Percentiles rank a stretch among this genome's conserved stretches.
Evolutionary conservation across 2,329 filamentous ascomycete species (phyloP).

Genomic region (Xylariomycetidae sp.): DNA sequence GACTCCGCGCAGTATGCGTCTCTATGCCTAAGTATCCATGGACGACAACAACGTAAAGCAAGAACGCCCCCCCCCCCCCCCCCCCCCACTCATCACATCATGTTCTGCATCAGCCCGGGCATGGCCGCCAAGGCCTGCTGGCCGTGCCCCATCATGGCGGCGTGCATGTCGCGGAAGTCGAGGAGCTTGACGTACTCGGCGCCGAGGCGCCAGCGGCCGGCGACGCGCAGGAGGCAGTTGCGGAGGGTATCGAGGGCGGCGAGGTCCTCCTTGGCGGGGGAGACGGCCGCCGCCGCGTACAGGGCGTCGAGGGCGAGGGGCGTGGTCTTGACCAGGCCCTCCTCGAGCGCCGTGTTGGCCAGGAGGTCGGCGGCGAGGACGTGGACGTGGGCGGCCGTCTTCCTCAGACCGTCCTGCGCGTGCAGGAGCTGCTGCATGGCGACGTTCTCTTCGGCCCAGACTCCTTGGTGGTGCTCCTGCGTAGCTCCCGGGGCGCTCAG

Average conservation of each 20-base stretch:
- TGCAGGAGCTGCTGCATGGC: slow-evolving; percentile 6
- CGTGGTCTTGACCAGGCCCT: slow-evolving; percentile 9
- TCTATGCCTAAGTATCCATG: background rate
- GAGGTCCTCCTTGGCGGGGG: background rate
- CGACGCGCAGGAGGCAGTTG: slow-evolving; percentile 8
- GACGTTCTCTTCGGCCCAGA: slow-evolving; percentile 5
- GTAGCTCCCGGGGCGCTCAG: background rate
- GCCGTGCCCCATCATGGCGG: slow-evolving; percentile 1
- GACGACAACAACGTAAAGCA: too few relatives aligned
- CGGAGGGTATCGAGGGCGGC: slow-evolving; percentile 3
- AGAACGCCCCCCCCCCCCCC: too few relatives aligned
- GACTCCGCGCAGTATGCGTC: too few relatives aligned
- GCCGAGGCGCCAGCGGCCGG: slow-evolving; percentile 10
- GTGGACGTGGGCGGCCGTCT: slow-evolving; percentile 7
- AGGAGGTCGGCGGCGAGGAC: slow-evolving; percentile 8
- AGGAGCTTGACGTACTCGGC: slow-evolving; percentile 7
- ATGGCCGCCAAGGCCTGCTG: background rate
- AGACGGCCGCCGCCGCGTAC: slow-evolving; percentile 7
- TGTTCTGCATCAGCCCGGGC: background rate
- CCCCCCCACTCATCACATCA: background rate
- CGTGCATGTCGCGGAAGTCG: slow-evolving; percentile 6
- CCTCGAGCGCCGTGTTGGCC: slow-evolving; percentile 3
- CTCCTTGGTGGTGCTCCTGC: background rate
- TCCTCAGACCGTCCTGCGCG: slow-evolving; percentile 5
- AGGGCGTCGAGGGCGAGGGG: slow-evolving; percentile 13